These are phyloP conservation scores for Vicia sativa DNA, from an alignment of 306 rosid species.

Conservation along the genomic window DNA sequence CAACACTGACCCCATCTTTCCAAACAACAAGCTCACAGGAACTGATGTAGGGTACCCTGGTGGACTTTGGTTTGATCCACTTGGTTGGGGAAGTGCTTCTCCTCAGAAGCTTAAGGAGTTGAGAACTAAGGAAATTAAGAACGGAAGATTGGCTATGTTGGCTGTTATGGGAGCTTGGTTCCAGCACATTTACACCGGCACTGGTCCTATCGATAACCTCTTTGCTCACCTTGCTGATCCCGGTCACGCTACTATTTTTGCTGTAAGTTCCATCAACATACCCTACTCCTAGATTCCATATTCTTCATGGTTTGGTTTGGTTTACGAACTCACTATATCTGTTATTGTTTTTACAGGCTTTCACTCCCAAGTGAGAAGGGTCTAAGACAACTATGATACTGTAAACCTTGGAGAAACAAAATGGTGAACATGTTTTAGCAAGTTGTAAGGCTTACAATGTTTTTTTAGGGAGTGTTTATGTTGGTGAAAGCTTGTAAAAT, in stretches of 20 bases:
- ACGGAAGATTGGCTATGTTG: conserved; percentile 49
- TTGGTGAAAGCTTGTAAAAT: conserved; percentile 45
- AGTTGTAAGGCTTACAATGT: conserved; percentile 27
- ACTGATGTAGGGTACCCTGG: conserved; percentile 46
- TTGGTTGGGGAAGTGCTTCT: conserved; percentile 44
- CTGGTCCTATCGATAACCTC: conserved; percentile 83
- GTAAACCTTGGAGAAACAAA: conserved; percentile 30
- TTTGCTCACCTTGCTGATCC: conserved; percentile 84
- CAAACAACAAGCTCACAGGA: conserved; percentile 45
- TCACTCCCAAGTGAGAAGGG: conserved; percentile 53
- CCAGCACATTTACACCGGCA: conserved; percentile 42
- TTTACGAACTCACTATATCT: conserved; percentile 31
- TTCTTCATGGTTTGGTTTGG: background rate
- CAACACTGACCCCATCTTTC: conserved; percentile 42
- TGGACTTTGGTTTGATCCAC: conserved; percentile 46
- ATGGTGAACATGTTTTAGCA: conserved; percentile 33
- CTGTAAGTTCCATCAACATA: background rate
- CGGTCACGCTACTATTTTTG: conserved; percentile 68
- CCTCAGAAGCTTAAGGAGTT: conserved; percentile 40
- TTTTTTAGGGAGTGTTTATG: conserved; percentile 31
- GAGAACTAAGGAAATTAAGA: conserved; percentile 45
- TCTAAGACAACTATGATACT: conserved; percentile 24
- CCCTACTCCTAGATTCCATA: background rate
- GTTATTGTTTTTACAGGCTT: conserved; percentile 56
- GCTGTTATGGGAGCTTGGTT: conserved; percentile 46